A percentile compares a stretch with the other conserved stretches of the same genome.
Conservation (phyloP, 2,329 filamentous ascomycete genomes). For the Emmonsia crescens region DNA sequence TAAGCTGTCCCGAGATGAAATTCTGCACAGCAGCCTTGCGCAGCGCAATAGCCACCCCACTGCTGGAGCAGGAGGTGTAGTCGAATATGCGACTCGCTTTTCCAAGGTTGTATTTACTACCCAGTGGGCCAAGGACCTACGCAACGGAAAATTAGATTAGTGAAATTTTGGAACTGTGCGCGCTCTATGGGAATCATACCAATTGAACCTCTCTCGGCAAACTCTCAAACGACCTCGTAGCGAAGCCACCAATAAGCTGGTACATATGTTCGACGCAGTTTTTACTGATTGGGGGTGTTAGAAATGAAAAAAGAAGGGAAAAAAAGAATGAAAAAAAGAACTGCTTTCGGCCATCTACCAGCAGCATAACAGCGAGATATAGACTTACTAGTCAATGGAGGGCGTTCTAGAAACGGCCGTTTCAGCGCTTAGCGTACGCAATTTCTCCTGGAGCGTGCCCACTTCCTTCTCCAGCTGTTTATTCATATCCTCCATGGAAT, state of each 20-base stretch:
- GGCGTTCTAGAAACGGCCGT: neutral
- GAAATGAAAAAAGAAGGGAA: neutral
- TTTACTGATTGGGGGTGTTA: neutral
- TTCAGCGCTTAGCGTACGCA: neutral
- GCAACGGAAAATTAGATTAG: neutral
- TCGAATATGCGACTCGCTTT: conserved; percentile 6
- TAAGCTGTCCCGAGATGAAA: neutral
- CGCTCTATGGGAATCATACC: neutral
- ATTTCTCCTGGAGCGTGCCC: neutral
- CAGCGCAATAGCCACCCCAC: neutral
- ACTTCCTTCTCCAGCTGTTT: neutral
- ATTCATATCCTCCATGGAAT: neutral
- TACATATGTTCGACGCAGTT: neutral
- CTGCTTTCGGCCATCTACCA: neutral
- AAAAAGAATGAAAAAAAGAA: neutral
- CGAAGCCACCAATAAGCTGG: neutral
- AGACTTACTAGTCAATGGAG: neutral
- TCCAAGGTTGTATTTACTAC: neutral
- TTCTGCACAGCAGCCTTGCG: conserved; percentile 4
- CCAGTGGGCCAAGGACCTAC: neutral
- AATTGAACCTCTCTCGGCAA: neutral
- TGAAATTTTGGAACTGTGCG: neutral
- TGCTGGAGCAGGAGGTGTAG: neutral
- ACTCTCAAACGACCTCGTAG: neutral
- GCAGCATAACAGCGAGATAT: neutral